Percentiles rank a stretch among this genome's conserved stretches.
phyloP scores from a whole-genome alignment of 192 early-diverging fungal species.

The Rhizoclosmatium globosum region DNA sequence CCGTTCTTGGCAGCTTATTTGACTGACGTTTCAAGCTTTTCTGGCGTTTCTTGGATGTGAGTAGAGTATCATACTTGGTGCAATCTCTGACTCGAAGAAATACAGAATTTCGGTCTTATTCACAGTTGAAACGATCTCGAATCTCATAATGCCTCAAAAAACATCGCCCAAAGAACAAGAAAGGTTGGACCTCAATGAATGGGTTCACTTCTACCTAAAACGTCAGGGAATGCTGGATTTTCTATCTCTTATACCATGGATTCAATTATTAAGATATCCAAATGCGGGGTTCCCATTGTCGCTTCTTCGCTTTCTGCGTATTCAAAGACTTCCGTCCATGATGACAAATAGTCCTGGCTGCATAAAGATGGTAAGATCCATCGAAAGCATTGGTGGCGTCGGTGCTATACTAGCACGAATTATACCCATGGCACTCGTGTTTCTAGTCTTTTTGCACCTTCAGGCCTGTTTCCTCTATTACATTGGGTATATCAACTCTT shows the following conservation, averaged over 20 bases:
- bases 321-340: not conserved
- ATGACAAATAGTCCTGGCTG: not conserved
- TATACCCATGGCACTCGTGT: not conserved
- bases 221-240: not conserved
- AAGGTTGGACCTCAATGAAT: not conserved
- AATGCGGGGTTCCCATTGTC: not conserved
- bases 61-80: not conserved
- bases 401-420: conserved; percentile 2
- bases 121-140: not conserved
- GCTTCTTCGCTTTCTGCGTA: not conserved
- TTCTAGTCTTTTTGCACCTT: not conserved
- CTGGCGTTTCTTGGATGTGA: not conserved
- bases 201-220: not conserved
- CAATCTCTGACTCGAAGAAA: not conserved
- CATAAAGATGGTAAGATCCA: not conserved
- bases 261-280: not conserved
- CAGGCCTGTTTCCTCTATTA: conserved; percentile 2
- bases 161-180: not conserved
- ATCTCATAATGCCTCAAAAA: not conserved
- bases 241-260: not conserved
- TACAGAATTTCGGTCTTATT: not conserved
- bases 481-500: not conserved
- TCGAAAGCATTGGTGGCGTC: not conserved
- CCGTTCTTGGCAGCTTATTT: not conserved
- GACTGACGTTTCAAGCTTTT: not conserved